Evolutionary conservation across 2,329 filamentous ascomycete species (phyloP), one percentile per base, ranked within the genome.

Genomic region (Ophiostoma ulmi): DNA sequence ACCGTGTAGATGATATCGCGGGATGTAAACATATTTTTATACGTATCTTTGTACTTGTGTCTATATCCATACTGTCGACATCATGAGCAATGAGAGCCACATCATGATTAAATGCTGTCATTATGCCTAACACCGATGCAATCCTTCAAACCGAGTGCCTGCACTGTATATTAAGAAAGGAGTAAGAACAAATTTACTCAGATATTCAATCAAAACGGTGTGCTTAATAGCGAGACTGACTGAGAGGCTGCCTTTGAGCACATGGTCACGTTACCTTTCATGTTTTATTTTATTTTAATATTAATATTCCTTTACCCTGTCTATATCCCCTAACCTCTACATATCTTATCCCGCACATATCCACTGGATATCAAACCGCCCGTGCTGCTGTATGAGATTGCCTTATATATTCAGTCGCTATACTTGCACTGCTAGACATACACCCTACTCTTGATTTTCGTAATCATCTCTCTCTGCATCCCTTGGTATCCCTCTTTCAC

Each of bases 361-460:
- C 52, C n/a, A 26, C 52, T 58, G 52, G 13, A 10, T 26, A 58
- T 58, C 52, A 58, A 58, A 58, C 52, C 52, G 52, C 52, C 52
- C 52, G 52, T 58, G 52, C 52, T 58, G 52, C n/a, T 26, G 52
- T 58, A 58, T 58, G 52, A 58, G 52, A 31, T 26, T 58, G 52
- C 52, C 52, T 8, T 58, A 22, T 26, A 22, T 26, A 26, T 22
- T 31, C 31, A 3, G 31, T 31, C 31, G 31, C 31, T 31, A 31
- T 31, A 31, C 31, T 31, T 31, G 31, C 52, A 26, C 52, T 14
- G 8, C 52, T 58, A 58, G 3, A 58, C 13, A 58, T 22, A 58
- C 52, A 44, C 13, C 41, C 13, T 17, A 5, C 17, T 44, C 3
- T 13, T 17, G 17, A 1, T 7, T n/a, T 48, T 48, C 5, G 20